These are phyloP conservation scores for Linum tenue DNA, from an alignment of 345 rosid species.

Conservation along the genomic window DNA sequence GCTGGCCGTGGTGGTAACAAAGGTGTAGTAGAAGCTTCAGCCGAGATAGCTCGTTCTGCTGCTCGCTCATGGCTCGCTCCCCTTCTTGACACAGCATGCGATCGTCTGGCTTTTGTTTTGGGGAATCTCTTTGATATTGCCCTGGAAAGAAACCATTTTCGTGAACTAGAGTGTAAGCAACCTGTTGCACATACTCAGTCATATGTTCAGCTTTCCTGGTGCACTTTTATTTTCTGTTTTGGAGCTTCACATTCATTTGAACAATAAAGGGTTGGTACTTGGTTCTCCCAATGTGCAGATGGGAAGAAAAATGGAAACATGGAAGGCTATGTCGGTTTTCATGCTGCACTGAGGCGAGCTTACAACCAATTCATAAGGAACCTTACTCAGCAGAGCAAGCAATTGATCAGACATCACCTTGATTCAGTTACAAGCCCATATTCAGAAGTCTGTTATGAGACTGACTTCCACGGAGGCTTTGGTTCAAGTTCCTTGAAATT, in stretches of 20 bases:
- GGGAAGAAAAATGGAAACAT: conserved; percentile 53
- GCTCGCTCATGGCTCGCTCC: conserved; percentile 98
- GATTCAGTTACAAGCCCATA: conserved; percentile 95
- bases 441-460: conserved; percentile 84
- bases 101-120: conserved; percentile 80
- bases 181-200: conserved; percentile 1
- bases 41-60: conserved; percentile 93
- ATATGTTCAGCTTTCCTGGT: neutral
- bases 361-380: conserved; percentile 64
- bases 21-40: conserved; percentile 88
- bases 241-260: neutral
- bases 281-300: conserved; percentile 32
- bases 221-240: neutral
- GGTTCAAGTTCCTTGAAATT: conserved; percentile 31
- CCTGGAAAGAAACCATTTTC: conserved; percentile 57
- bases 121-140: conserved; percentile 85
- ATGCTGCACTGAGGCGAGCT: conserved; percentile 72
- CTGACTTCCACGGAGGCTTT: conserved; percentile 50
- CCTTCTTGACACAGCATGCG: conserved; percentile 89
- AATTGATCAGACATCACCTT: conserved; percentile 80
- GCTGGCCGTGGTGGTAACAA: conserved; percentile 87
- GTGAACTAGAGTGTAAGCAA: conserved; percentile 64
- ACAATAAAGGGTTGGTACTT: neutral
- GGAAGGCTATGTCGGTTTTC: conserved; percentile 87
- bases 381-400: conserved; percentile 81